These are phyloP conservation scores for Panicum virgatum DNA, from an alignment of 202 grass and related monocot species.

Conservation along the genomic window DNA sequence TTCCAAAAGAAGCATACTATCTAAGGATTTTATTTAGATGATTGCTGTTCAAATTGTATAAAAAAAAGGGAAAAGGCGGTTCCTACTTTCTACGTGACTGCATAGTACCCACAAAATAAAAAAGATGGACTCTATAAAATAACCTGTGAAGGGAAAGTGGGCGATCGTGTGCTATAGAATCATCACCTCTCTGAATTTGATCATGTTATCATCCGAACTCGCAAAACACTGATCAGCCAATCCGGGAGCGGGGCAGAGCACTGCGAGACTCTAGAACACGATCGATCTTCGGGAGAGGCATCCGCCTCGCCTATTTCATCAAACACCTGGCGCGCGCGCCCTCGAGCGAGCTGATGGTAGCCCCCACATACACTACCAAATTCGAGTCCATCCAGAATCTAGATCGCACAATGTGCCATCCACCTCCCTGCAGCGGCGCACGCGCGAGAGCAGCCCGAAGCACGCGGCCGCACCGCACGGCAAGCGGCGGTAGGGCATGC, in stretches of 20 bases:
- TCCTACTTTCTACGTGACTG: background rate
- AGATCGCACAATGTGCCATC: background rate
- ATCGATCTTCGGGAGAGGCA: slow-evolving; percentile 20
- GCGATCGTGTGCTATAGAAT: slow-evolving; percentile 1
- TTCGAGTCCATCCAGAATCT: slow-evolving; percentile 19
- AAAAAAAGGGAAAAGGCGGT: background rate
- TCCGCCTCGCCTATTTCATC: slow-evolving; percentile 40
- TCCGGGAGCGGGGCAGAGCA: background rate
- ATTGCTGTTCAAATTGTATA: background rate
- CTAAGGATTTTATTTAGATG: background rate
- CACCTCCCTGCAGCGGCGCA: background rate
- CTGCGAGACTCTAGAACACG: background rate
- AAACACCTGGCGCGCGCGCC: slow-evolving; percentile 45
- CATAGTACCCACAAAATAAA: background rate
- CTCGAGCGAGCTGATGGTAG: slow-evolving; percentile 1
- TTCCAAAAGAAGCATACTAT: background rate
- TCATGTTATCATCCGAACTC: background rate
- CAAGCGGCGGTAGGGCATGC: background rate
- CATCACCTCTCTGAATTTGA: slow-evolving; percentile 14
- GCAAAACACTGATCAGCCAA: background rate
- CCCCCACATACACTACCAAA: background rate
- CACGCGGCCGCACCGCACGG: background rate
- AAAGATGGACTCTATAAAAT: background rate
- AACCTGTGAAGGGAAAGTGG: slow-evolving; percentile 5
- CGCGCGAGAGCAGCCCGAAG: background rate